A percentile compares a stretch with the other conserved stretches of the same genome.
Evolutionary conservation across 257 asterid genomes (phyloP).

Genomic region (Misopates orontium): DNA sequence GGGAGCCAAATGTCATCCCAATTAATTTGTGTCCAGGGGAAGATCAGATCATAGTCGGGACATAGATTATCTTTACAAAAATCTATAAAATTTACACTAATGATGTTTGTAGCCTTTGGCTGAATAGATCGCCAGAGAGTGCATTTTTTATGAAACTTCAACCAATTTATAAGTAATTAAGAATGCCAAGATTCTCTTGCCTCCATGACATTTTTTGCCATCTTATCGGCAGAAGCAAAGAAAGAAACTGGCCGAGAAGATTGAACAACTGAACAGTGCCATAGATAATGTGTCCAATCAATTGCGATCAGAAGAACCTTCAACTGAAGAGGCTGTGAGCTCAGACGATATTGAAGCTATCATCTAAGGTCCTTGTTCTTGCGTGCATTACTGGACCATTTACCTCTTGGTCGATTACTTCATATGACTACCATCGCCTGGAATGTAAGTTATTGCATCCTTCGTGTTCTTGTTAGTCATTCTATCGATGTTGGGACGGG

Average conservation of each 20-base stretch:
- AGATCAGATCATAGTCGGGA: background rate
- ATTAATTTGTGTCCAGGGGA: background rate
- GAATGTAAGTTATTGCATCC: constrained; percentile 21
- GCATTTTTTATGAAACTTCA: too few species aligned
- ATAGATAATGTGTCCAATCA: constrained; percentile 71
- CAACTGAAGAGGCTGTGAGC: constrained; percentile 57
- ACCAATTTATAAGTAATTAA: background rate
- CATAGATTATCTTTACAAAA: too few species aligned
- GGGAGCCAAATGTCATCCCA: background rate
- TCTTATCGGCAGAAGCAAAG: constrained; percentile 65
- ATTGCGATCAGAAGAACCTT: constrained; percentile 54
- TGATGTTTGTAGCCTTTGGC: constrained; percentile 10
- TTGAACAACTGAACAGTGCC: constrained; percentile 78
- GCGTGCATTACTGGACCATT: background rate
- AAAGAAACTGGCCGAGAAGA: constrained; percentile 77
- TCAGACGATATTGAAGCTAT: constrained; percentile 64
- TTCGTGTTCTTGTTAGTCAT: constrained; percentile 10
- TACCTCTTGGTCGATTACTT: background rate
- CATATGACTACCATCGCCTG: constrained; percentile 1
- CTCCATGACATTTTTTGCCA: background rate
- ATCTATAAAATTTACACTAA: background rate
- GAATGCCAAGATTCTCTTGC: background rate
- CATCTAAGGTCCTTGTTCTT: constrained; percentile 33
- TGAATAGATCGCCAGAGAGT: too few species aligned
- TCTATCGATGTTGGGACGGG: constrained; percentile 8